Percentiles rank a stretch among this genome's conserved stretches.
phyloP scores from a whole-genome alignment of 176 grass and related monocot genomes.

The Tillandsia fasciculata region DNA sequence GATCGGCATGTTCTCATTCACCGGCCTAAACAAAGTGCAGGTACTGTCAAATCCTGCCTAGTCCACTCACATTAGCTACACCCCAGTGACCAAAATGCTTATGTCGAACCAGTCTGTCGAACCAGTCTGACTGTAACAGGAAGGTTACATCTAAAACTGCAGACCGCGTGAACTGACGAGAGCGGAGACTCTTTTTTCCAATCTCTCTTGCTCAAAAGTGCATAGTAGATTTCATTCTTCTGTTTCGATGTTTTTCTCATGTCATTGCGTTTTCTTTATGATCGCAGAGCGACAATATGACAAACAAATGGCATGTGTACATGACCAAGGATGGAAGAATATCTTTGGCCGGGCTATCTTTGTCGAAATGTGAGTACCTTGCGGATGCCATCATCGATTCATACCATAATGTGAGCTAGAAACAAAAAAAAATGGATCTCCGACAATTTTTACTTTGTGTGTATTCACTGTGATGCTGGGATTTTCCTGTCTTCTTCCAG shows the following conservation, averaged over 20 bases:
- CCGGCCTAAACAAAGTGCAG: constrained; percentile 81
- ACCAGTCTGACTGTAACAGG: no score
- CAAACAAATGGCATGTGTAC: constrained; percentile 86
- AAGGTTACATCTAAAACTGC: no score
- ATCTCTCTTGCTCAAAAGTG: background rate
- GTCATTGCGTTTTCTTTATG: background rate
- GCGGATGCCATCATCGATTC: constrained; percentile 90
- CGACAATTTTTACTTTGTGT: background rate
- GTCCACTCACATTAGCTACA: background rate
- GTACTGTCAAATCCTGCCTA: constrained; percentile 18
- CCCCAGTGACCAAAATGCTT: background rate
- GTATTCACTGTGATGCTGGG: constrained; percentile 20
- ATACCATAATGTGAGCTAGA: constrained; percentile 72
- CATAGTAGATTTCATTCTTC: background rate
- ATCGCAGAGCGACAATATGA: constrained; percentile 81
- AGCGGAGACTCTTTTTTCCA: background rate
- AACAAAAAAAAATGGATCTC: background rate
- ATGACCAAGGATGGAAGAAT: constrained; percentile 98
- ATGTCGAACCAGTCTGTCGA: background rate
- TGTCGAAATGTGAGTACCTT: constrained; percentile 84
- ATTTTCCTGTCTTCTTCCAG: constrained; percentile 37
- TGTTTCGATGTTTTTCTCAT: background rate
- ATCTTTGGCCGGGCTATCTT: constrained; percentile 69
- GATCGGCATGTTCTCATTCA: constrained; percentile 99
- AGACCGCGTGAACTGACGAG: no score